phyloP scores from a whole-genome alignment of 2,329 filamentous ascomycete species.

The Ramularia endophylla region DNA sequence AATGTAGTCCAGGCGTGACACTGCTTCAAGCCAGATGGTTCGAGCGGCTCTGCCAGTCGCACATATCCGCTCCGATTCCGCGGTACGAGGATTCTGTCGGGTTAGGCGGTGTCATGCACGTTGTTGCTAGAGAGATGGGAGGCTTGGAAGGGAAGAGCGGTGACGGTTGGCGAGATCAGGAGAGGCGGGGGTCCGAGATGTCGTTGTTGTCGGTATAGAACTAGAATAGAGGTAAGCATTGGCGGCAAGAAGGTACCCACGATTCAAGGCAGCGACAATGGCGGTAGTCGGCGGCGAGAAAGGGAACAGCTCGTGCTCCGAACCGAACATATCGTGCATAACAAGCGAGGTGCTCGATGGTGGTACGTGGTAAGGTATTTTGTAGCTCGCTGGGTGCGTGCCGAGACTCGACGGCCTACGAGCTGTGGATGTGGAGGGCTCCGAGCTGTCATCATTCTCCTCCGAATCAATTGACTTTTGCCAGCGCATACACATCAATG shows the following conservation, averaged over 20 bases:
- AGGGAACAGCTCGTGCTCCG: slow-evolving; percentile 6
- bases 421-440: not conserved
- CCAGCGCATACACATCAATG: slow-evolving; percentile 1
- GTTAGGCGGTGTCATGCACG: no score
- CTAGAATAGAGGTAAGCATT: no score
- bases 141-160: no score
- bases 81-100: no score
- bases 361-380: not conserved
- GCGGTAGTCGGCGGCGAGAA: slow-evolving; percentile 1
- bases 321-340: slow-evolving; percentile 8
- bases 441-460: not conserved
- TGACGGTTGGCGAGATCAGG: no score
- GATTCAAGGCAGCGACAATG: not conserved
- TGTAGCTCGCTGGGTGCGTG: not conserved
- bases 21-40: no score
- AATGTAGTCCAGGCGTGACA: no score
- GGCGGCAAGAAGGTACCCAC: no score
- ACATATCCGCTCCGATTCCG: no score
- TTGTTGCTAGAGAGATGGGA: no score
- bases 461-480: not conserved
- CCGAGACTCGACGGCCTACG: slow-evolving; percentile 1
- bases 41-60: no score
- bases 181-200: no score
- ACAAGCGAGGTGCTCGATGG: not conserved
- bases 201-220: not conserved